Conservation (phyloP, 179 eudicot species). For the Silene vulgaris region DNA sequence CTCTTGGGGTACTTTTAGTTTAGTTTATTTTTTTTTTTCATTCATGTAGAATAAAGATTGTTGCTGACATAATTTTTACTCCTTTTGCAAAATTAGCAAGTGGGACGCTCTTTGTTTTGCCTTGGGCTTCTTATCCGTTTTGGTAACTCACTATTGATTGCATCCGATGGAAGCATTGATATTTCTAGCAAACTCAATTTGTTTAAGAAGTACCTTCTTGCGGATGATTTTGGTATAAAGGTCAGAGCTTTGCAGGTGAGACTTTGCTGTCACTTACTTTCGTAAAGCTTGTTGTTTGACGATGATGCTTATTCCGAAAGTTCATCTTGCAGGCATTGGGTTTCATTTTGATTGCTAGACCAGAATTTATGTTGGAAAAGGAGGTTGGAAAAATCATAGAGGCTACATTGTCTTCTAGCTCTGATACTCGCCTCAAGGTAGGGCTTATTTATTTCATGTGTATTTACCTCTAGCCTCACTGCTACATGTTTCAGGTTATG, state of each 20-base stretch:
- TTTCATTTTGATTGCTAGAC: slow-evolving; percentile 81
- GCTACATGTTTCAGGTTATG: slow-evolving; percentile 8
- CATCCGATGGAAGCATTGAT: slow-evolving; percentile 44
- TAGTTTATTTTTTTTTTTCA: background rate
- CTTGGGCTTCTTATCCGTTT: slow-evolving; percentile 93
- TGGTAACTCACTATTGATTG: slow-evolving; percentile 56
- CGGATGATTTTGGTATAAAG: slow-evolving; percentile 76
- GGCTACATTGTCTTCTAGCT: slow-evolving; percentile 65
- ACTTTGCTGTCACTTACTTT: slow-evolving; percentile 9
- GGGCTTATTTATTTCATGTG: slow-evolving; percentile 16
- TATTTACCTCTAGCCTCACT: background rate
- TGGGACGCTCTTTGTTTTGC: slow-evolving; percentile 88
- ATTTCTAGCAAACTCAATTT: slow-evolving; percentile 53
- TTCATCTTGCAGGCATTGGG: slow-evolving; percentile 71
- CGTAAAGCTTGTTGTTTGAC: background rate
- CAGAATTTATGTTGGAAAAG: slow-evolving; percentile 87
- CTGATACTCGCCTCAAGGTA: slow-evolving; percentile 86
- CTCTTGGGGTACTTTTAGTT: slow-evolving; percentile 9
- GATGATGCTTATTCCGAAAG: slow-evolving; percentile 23
- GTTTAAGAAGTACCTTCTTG: slow-evolving; percentile 81
- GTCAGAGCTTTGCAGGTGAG: slow-evolving; percentile 90
- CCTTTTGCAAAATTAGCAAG: slow-evolving; percentile 49
- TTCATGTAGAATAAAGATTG: background rate
- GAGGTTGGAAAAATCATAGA: slow-evolving; percentile 63
- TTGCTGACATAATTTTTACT: slow-evolving; percentile 18